These are phyloP conservation scores for Suhomyces pyralidae DNA, from an alignment of 805 yeast genomes.

Conservation along the genomic window DNA sequence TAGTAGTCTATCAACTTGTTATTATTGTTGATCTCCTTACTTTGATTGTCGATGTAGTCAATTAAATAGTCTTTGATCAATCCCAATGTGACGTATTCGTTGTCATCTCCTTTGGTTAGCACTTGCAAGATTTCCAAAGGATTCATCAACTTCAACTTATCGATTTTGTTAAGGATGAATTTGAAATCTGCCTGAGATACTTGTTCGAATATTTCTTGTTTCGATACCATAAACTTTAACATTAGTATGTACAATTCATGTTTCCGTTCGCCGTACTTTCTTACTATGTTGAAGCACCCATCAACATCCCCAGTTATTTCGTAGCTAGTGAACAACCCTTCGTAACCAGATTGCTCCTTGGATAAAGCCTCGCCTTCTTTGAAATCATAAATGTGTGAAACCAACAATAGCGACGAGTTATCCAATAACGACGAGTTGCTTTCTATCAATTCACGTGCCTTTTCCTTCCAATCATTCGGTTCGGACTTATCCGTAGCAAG, in stretches of 20 bases:
- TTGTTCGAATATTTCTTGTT: slow-evolving; percentile 45
- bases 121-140: slow-evolving; percentile 77
- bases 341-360: slow-evolving; percentile 42
- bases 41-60: slow-evolving; percentile 56
- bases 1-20: slow-evolving; percentile 64
- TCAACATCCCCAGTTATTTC: slow-evolving; percentile 56
- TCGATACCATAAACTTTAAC: slow-evolving; percentile 59
- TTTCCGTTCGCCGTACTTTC: slow-evolving; percentile 57
- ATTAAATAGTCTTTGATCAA: slow-evolving; percentile 66
- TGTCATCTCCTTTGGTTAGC: slow-evolving; percentile 45
- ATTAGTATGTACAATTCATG: slow-evolving; percentile 67
- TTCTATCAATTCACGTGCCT: slow-evolving; percentile 55
- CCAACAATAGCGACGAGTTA: slow-evolving; percentile 49
- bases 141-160: slow-evolving; percentile 53
- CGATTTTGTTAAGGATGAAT: slow-evolving; percentile 51
- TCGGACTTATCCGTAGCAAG: slow-evolving; percentile 37
- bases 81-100: slow-evolving; percentile 64
- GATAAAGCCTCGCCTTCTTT: slow-evolving; percentile 46
- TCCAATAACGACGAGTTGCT: slow-evolving; percentile 51
- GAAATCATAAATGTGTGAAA: slow-evolving; percentile 57
- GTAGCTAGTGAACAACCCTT: slow-evolving; percentile 61
- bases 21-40: slow-evolving; percentile 66
- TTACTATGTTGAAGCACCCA: slow-evolving; percentile 55
- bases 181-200: slow-evolving; percentile 51
- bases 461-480: slow-evolving; percentile 54